Conservation (phyloP, 768 basidiomycete species). For the Russula emetica region DNA sequence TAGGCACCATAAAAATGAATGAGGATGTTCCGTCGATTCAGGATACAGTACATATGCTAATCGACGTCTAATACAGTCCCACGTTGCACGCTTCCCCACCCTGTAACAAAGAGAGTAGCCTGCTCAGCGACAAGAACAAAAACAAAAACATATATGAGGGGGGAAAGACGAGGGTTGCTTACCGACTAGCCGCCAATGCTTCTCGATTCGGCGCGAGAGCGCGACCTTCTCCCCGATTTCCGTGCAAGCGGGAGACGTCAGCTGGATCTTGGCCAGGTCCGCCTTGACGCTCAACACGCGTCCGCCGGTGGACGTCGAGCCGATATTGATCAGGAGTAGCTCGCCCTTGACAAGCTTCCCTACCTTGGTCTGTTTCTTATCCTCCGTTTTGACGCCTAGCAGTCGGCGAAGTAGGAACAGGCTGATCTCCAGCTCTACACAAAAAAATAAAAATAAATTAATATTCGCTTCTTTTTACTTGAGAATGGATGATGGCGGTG, state of each 20-base stretch:
- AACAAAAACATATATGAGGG: neutral
- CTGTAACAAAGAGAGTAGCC: constrained; percentile 30
- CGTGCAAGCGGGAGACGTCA: constrained; percentile 93
- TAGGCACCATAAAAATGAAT: neutral
- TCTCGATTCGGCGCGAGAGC: constrained; percentile 89
- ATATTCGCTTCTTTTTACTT: neutral
- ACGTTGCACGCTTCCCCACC: constrained; percentile 78
- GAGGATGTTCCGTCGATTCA: neutral
- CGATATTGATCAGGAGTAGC: constrained; percentile 93
- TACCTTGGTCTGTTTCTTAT: constrained; percentile 97
- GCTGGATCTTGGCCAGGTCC: constrained; percentile 88
- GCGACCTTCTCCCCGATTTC: constrained; percentile 98
- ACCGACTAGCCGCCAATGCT: constrained; percentile 97
- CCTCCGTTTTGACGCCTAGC: constrained; percentile 97
- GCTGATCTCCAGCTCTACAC: constrained; percentile 83
- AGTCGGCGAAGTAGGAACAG: constrained; percentile 92
- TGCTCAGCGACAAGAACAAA: neutral
- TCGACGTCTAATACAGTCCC: constrained; percentile 81
- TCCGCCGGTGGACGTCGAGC: constrained; percentile 95
- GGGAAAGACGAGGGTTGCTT: constrained; percentile 36
- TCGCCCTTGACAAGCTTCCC: constrained; percentile 89
- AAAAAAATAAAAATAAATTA: neutral
- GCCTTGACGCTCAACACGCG: constrained; percentile 92
- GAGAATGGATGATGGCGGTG: neutral
- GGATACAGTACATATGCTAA: constrained; percentile 32